Base-by-base conservation (phyloP, 306 rosid genomes). In the Cicer pinnatifidum region DNA sequence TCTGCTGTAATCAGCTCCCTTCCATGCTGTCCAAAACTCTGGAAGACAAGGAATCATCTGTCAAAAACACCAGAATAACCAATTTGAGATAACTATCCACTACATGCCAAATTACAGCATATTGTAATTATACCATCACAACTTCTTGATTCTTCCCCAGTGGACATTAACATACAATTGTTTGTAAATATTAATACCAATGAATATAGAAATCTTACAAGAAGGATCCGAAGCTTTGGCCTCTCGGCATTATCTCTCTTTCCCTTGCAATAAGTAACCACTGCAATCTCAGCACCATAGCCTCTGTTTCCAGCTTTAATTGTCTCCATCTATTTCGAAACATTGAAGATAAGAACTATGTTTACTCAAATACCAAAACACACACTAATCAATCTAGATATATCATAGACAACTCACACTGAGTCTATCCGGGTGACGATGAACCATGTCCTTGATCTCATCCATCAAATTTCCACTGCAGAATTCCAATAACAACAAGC, bases 21-120 rank as follows among this genome's bases (percentile, higher is more conserved):
- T 76, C 96, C 99, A 78, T 91, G 99, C 97, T 95, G 99, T 79
- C 99, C 99, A 84, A 95, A 95, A 95, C 99, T 95, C 99, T 95
- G 99, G 97, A 92, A 95, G 91, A 95, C 97, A 95, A 95, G 96
- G 97, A 95, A 95, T 90, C 91, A 90, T 95, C 99, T 95, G 99
- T 95, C 99, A 94, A 89, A 89, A 90, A 95, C 83, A 90, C 83
- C 91, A 92, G 89, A 85, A 88, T 89, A 87, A 86, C 90, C 87
- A 88, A 86, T 84, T 88, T 87, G 96, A 87, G 98, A 90, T 70
- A 75, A 80, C 88, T 85, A 84, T 72, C 77, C 85, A 66, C 90
- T 89, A 82, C 85, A 76, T 67, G 76, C 71, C 45, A 78, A 65
- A 68, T 64, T 82, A 73, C 54, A 76, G 23, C 63, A 28, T 1